Percentiles rank a stretch among this genome's conserved stretches.
These are phyloP conservation scores for Camellia japonica DNA, from an alignment of 148 eudicot genomes.

Conservation along the genomic window DNA sequence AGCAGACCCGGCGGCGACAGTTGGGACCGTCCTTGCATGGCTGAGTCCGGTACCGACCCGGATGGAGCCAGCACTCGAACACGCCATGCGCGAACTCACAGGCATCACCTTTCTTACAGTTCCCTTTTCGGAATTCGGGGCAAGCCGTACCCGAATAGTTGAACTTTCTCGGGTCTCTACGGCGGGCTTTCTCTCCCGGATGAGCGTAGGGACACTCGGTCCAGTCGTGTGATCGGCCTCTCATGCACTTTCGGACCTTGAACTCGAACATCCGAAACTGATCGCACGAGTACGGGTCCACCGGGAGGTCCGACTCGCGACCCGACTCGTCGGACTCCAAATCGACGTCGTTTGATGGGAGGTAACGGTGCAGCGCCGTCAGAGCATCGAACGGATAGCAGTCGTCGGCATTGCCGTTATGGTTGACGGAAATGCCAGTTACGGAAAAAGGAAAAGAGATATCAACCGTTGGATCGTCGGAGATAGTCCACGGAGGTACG, in stretches of 20 bases:
- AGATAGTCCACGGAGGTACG: conserved; percentile 38
- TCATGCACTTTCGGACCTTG: conserved; percentile 25
- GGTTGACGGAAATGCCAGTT: conserved; percentile 13
- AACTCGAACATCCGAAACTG: conserved; percentile 31
- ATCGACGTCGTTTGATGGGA: conserved; percentile 24
- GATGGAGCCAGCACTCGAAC: conserved; percentile 37
- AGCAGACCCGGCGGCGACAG: conserved; percentile 26
- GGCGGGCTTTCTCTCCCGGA: conserved; percentile 31
- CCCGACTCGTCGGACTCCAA: conserved; percentile 13
- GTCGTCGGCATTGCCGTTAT: conserved; percentile 18
- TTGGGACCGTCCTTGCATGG: conserved; percentile 28
- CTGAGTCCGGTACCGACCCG: conserved; percentile 28
- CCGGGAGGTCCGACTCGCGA: conserved; percentile 10
- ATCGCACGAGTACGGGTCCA: conserved; percentile 16
- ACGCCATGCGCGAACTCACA: conserved; percentile 38
- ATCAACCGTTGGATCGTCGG: conserved; percentile 14
- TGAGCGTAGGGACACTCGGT: conserved; percentile 35
- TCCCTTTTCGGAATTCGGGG: conserved; percentile 27
- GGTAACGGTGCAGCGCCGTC: conserved; percentile 32
- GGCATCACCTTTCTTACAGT: conserved; percentile 29
- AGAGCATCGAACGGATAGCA: conserved; percentile 25
- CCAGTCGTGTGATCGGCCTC: conserved; percentile 31
- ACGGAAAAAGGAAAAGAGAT: conserved; percentile 15
- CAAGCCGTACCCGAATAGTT: conserved; percentile 20
- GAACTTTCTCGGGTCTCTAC: conserved; percentile 27